Percentiles rank a stretch among this genome's conserved stretches.
These are phyloP conservation scores for Areca catechu DNA, from an alignment of 176 grass and related monocot species.

Conservation along the genomic window DNA sequence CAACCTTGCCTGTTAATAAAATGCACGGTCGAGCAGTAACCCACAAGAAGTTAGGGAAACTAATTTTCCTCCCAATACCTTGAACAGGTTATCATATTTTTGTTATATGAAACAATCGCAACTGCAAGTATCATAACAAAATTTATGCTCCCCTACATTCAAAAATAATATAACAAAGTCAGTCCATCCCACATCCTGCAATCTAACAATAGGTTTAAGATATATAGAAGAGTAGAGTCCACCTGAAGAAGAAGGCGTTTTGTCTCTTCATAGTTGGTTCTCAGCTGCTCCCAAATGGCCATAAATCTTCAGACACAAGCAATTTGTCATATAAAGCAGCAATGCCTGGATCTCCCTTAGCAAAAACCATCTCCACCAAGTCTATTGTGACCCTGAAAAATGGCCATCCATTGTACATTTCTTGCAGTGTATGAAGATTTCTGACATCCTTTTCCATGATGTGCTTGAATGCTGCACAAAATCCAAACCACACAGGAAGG, in stretches of 20 bases:
- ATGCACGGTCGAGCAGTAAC: too few relatives aligned
- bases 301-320: slow-evolving; percentile 68
- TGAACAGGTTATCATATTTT: too few relatives aligned
- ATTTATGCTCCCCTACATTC: too few relatives aligned
- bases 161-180: too few relatives aligned
- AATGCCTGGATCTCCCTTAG: slow-evolving; percentile 95
- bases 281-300: slow-evolving; percentile 66
- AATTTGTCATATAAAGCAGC: slow-evolving; percentile 89
- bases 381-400: slow-evolving; percentile 99
- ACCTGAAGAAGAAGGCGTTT: slow-evolving; percentile 94
- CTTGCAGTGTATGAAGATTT: slow-evolving; percentile 66
- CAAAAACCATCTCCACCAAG: slow-evolving; percentile 99
- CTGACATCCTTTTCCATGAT: slow-evolving; percentile 67
- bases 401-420: slow-evolving; percentile 99
- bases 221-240: slow-evolving; percentile 19
- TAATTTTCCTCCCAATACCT: too few relatives aligned
- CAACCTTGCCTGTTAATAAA: too few relatives aligned
- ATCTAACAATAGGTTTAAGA: background rate
- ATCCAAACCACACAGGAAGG: slow-evolving; percentile 96
- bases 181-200: background rate
- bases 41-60: too few relatives aligned
- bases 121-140: too few relatives aligned
- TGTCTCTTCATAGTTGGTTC: slow-evolving; percentile 84
- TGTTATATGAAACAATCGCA: too few relatives aligned
- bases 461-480: slow-evolving; percentile 73